Evolutionary conservation across 176 grass and related monocot species (phyloP).

Genomic region (Otatea glauca): DNA sequence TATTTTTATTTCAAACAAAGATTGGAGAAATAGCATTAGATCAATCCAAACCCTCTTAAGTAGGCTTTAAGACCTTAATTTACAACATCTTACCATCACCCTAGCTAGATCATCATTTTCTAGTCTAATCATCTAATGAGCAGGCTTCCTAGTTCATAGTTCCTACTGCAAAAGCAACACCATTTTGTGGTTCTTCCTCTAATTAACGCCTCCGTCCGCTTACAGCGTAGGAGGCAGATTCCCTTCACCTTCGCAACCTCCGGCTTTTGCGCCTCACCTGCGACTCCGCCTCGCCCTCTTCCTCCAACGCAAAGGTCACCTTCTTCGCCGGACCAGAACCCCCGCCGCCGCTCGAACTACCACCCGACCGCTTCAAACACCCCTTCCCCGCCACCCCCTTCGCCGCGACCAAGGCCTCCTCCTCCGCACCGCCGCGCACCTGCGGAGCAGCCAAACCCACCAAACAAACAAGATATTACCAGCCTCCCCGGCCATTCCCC

Average conservation of each 20-base stretch:
- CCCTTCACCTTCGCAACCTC: neutral
- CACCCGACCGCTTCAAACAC: slow-evolving; percentile 47
- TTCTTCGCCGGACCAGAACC: slow-evolving; percentile 32
- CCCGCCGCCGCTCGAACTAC: neutral
- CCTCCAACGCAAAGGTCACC: slow-evolving; percentile 45
- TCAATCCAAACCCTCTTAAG: too few species aligned
- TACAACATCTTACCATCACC: too few species aligned
- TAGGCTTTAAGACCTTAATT: too few species aligned
- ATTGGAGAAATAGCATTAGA: too few species aligned
- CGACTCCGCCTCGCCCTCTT: neutral
- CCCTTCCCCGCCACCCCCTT: slow-evolving; percentile 46
- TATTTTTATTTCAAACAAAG: too few species aligned
- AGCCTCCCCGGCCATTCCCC: neutral
- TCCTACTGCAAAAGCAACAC: too few species aligned
- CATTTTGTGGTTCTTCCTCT: too few species aligned
- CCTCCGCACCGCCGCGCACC: neutral
- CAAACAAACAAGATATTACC: neutral
- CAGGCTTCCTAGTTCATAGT: too few species aligned
- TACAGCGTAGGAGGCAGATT: too few species aligned
- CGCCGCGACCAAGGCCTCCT: neutral
- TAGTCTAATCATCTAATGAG: too few species aligned
- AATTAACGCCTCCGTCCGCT: too few species aligned
- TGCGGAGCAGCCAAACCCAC: neutral
- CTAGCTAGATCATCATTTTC: too few species aligned
- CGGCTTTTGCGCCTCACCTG: neutral